Evolutionary conservation across 139 green algal species (phyloP).

Genomic region (Coelastrella sp.): DNA sequence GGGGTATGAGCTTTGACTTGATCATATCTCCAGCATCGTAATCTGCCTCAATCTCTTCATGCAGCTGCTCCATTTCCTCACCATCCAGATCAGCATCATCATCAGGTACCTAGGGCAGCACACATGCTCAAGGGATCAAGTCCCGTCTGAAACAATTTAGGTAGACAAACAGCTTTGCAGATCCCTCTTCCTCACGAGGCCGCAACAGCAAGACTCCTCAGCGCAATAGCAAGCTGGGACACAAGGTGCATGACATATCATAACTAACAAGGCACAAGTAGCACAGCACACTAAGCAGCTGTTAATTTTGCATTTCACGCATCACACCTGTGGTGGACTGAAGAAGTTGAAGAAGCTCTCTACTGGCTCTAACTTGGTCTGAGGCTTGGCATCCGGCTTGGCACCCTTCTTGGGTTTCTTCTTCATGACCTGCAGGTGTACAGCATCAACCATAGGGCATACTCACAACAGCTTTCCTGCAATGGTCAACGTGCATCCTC

Average conservation of each 20-base stretch:
- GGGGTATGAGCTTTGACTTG: slow-evolving; percentile 78
- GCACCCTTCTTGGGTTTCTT: slow-evolving; percentile 95
- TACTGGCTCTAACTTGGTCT: slow-evolving; percentile 89
- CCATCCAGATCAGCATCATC: slow-evolving; percentile 87
- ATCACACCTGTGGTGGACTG: slow-evolving; percentile 83
- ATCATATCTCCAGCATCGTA: slow-evolving; percentile 86
- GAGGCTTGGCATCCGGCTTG: slow-evolving; percentile 75
- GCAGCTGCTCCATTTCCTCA: slow-evolving; percentile 91
- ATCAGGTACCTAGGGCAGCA: slow-evolving; percentile 71
- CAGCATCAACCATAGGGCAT: too few relatives aligned
- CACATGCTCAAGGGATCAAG: not conserved
- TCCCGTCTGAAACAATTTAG: too few relatives aligned
- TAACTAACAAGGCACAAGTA: too few relatives aligned
- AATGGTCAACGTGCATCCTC: too few relatives aligned
- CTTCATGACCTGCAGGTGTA: slow-evolving; percentile 85
- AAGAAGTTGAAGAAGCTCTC: slow-evolving; percentile 98
- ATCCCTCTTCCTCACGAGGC: too few relatives aligned
- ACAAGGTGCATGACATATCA: too few relatives aligned
- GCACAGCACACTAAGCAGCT: too few relatives aligned
- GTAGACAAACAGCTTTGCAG: too few relatives aligned
- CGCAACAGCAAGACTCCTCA: too few relatives aligned
- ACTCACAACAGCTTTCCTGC: too few relatives aligned
- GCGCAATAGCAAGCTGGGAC: too few relatives aligned
- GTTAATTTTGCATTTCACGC: too few relatives aligned
- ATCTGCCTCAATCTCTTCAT: slow-evolving; percentile 87